A percentile compares a stretch with the other conserved stretches of the same genome.
These are phyloP conservation scores for Nasturtium officinale DNA, from an alignment of 345 rosid species.

Conservation along the genomic window DNA sequence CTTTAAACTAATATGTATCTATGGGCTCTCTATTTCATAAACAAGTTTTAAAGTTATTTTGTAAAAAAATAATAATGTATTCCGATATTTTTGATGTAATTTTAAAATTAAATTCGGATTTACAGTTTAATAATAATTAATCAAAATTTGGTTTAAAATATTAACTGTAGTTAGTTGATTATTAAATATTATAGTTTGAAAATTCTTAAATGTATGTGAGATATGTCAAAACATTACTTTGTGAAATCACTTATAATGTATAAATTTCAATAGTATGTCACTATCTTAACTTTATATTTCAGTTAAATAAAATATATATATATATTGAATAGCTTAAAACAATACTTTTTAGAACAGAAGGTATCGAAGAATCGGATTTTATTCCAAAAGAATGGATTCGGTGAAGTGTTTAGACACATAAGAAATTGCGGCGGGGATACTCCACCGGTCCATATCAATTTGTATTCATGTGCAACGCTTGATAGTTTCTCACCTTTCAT, in stretches of 20 bases:
- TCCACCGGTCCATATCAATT: not conserved
- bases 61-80: not conserved
- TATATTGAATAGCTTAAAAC: not conserved
- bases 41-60: no score
- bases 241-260: not conserved
- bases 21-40: not conserved
- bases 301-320: not conserved
- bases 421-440: constrained; percentile 29
- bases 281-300: not conserved
- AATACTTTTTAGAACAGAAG: not conserved
- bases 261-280: not conserved
- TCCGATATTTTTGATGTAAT: not conserved
- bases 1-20: not conserved
- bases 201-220: no score
- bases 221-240: no score
- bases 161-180: no score
- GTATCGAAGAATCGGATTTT: not conserved
- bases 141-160: not conserved
- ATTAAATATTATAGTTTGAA: no score
- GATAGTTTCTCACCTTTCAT: not conserved
- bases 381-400: constrained; percentile 1
- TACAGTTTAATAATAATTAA: not conserved
- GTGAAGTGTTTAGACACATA: not conserved
- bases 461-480: constrained; percentile 21
- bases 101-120: not conserved